Evolutionary conservation across 805 yeast genomes (phyloP), one percentile per base, ranked within the genome.

Genomic region (Ogataea sp.): DNA sequence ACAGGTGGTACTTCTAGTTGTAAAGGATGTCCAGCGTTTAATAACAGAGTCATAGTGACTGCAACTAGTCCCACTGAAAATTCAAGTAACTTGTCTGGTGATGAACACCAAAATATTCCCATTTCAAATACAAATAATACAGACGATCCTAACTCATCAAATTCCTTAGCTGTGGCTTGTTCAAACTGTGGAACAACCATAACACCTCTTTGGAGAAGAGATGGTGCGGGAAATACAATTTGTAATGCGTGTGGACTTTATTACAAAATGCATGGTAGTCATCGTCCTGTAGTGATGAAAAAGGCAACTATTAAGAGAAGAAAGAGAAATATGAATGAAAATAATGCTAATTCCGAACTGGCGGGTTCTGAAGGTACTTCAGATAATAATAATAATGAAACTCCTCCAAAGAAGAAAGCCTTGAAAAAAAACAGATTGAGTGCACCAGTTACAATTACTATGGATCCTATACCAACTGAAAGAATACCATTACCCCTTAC

Each of bases 241-340:
- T 85, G 95, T 65, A 85, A 85, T 52, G 95, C 95, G 1, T 85
- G 95, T 62, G 95, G 88, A 3, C 61, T 86, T 24, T 86, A 85
- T 57, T 80, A 76, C 58, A 66, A 78, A 42, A 68, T 86, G 32
- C 94, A 84, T 52, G 89, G 90, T 1, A 66, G 67, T 30, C 88
- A 82, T 50, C 67, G 95, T 37, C 95, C 95, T 2, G 78, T 78
- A 15, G 75, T 75, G 42, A 72, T 84, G 83, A 82, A 83, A 50
- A 72, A 80, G 48, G 68, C 71, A 40, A 77, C 84, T 32, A 84
- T 85, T 45, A 83, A 83, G 56, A 70, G 95, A 49, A 67, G 95
- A 41, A 80, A 77, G 46, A 68, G 93, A 49, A 26, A 34, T 10
- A 37, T 30, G 6, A 18, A 18, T 17, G 14, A 6, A 8, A 16